Evolutionary conservation across 768 basidiomycete species (phyloP), one percentile per base, ranked within the genome.

Genomic region (Termitomyces sp.): DNA sequence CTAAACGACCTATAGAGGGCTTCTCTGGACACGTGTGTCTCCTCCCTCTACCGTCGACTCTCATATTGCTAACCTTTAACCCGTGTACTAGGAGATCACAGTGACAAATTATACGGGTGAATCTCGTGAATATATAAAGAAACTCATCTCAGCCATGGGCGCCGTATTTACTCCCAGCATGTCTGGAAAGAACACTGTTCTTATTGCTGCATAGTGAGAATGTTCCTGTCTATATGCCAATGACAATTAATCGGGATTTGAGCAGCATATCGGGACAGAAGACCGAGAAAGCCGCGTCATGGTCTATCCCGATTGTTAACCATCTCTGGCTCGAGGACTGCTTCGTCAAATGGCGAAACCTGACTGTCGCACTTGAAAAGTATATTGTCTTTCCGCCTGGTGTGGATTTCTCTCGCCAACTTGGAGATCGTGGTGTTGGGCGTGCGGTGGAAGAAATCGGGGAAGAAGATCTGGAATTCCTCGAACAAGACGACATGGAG

Each of bases 291-390:
- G 92, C 93, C 0, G 74, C 77, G 8, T 74, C 82, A 0, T 96
- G 94, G 94, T 83, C 82, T 0, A 88, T 95, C 60, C 87, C 92
- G 0, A 77, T 94, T 57, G 88, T 95, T 12, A 96, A 94, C 63
- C 94, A 98, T 64, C 79, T 80, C 0, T 97, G 93, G 92, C 77
- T 97, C 3, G 94, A 97, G 66, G 92, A 94, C 60, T 95, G 92
- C 67, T 90, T 94, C 66, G 72, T 84, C 22, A 78, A 84, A 53
- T 97, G 94, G 94, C 80, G 80, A 48, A 77, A 80, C 35, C 74
- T 90, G 57, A 86, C 86, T 0, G 79, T 82, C 13, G 85, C 80
- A 0, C 70, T 77, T 18, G 82, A 84, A 51, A 86, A 85, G 56
- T 93, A 92, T 70, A 82, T 86, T 59, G 65, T 76, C 28, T 92